Percentiles rank a stretch among this genome's conserved stretches.
These are phyloP conservation scores for Capsicum baccatum DNA, from an alignment of 257 asterid genomes.

Conservation along the genomic window DNA sequence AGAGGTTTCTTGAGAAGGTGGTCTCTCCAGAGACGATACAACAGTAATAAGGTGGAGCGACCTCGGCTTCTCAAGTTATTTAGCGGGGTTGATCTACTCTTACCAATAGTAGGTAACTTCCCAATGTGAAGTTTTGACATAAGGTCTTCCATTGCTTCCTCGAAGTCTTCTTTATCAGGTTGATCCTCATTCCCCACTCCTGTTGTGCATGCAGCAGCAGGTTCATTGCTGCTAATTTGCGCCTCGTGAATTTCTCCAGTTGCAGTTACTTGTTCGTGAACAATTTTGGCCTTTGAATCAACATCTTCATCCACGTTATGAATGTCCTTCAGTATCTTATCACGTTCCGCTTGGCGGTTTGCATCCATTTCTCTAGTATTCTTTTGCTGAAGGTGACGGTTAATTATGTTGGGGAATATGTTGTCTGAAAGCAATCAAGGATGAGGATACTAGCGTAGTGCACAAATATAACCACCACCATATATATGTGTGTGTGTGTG, in stretches of 20 bases:
- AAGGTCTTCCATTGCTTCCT: slow-evolving; percentile 54
- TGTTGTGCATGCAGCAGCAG: not conserved
- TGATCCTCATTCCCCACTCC: not conserved
- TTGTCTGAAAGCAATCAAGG: not conserved
- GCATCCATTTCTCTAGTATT: slow-evolving; percentile 8
- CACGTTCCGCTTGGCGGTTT: not conserved
- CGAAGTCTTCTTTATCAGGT: slow-evolving; percentile 28
- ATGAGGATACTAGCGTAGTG: not conserved
- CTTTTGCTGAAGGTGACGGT: not conserved
- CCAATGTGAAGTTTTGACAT: slow-evolving; percentile 46
- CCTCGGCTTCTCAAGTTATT: slow-evolving; percentile 13
- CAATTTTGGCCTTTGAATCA: not conserved
- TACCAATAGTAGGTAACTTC: slow-evolving; percentile 5
- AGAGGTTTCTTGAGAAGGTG: not conserved
- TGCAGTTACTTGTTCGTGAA: not conserved
- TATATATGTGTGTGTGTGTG: not conserved
- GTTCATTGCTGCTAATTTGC: not conserved
- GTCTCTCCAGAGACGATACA: slow-evolving; percentile 18
- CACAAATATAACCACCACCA: not conserved
- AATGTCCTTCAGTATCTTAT: not conserved
- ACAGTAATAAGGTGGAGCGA: slow-evolving; percentile 4
- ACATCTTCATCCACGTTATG: not conserved
- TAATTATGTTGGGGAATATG: not conserved
- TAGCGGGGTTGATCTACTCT: not conserved
- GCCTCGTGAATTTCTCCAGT: not conserved